Percentiles rank a stretch among this genome's conserved stretches.
Evolutionary conservation across 331 rosid genomes (phyloP).

Genomic region (Stylosanthes scabra): DNA sequence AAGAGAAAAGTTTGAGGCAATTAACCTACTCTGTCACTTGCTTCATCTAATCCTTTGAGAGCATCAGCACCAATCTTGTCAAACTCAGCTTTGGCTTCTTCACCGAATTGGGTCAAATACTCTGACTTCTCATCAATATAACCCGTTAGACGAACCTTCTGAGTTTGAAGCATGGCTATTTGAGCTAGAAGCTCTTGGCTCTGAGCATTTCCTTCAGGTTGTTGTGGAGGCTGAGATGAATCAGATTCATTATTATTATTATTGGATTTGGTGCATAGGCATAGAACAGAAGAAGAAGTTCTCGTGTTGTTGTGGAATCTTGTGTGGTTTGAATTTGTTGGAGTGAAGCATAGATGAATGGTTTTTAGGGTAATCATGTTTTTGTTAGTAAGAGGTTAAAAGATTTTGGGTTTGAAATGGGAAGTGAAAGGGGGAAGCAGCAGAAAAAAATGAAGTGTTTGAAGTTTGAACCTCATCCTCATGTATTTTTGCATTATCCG

Average conservation of each 20-base stretch:
- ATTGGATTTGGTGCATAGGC: conserved; percentile 71
- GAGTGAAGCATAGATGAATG: conserved; percentile 57
- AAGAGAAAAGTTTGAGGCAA: conserved; percentile 26
- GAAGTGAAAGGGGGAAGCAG: not conserved
- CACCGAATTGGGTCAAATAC: conserved; percentile 76
- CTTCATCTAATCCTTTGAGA: conserved; percentile 86
- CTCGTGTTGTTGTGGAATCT: conserved; percentile 45
- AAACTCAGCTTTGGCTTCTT: conserved; percentile 75
- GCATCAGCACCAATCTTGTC: conserved; percentile 91
- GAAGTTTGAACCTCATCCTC: no score
- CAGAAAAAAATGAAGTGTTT: not conserved
- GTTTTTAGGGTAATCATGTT: conserved; percentile 67
- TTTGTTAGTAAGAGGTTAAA: conserved; percentile 3
- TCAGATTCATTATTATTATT: conserved; percentile 47
- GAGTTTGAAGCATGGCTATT: conserved; percentile 81
- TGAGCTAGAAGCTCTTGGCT: conserved; percentile 81
- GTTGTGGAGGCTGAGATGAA: conserved; percentile 54
- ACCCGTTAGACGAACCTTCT: conserved; percentile 78
- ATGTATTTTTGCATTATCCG: no score
- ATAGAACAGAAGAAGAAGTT: conserved; percentile 43
- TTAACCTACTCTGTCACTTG: conserved; percentile 65
- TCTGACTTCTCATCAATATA: conserved; percentile 81
- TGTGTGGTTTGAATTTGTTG: conserved; percentile 33
- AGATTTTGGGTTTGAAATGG: conserved; percentile 2
- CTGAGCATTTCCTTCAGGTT: conserved; percentile 62